Evolutionary conservation across 768 basidiomycete species (phyloP).

Genomic region (Boletus sp.): DNA sequence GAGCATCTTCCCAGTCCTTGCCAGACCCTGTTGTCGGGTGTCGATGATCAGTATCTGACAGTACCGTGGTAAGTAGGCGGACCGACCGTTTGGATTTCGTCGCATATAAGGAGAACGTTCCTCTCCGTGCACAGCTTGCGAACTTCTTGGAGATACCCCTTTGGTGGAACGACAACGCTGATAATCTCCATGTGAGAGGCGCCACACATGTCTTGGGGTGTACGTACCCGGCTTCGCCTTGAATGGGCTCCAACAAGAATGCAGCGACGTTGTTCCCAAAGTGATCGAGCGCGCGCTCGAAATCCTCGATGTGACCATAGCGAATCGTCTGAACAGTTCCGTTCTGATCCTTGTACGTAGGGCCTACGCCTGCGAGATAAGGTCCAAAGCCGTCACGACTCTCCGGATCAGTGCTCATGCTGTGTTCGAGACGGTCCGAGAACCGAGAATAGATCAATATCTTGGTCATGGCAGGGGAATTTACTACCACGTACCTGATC

Average conservation of each 20-base stretch:
- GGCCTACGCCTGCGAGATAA: constrained; percentile 82
- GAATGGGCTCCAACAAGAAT: constrained; percentile 96
- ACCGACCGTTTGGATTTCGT: constrained; percentile 93
- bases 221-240: constrained; percentile 95
- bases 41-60: not conserved
- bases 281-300: constrained; percentile 75
- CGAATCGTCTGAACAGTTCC: constrained; percentile 60
- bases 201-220: not conserved
- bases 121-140: constrained; percentile 86
- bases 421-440: constrained; percentile 29
- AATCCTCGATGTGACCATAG: constrained; percentile 78
- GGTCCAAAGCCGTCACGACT: constrained; percentile 87
- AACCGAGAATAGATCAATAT: constrained; percentile 12
- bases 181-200: not conserved
- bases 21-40: constrained; percentile 59
- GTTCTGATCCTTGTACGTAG: constrained; percentile 56
- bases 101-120: constrained; percentile 94
- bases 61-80: not conserved
- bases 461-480: not conserved
- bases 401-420: constrained; percentile 95
- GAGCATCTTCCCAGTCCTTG: constrained; percentile 92
- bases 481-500: constrained; percentile 53
- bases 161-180: constrained; percentile 89
- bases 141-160: constrained; percentile 77
- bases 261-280: constrained; percentile 85